Evolutionary conservation across 768 basidiomycete species (phyloP).

Genomic region (Podaxis sp.): DNA sequence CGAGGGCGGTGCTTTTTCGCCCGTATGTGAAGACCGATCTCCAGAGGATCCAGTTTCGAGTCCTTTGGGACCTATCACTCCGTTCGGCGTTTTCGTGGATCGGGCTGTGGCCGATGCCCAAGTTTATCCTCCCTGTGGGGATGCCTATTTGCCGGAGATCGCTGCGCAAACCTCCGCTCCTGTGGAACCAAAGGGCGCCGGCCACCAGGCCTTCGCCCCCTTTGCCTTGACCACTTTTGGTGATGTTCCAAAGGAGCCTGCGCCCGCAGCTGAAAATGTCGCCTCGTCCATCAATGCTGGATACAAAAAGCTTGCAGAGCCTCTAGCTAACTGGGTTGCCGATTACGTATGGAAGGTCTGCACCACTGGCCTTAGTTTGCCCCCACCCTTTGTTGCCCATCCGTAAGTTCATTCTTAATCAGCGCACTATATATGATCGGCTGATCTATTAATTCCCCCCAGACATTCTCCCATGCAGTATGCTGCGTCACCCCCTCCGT

Average conservation of each 20-base stretch:
- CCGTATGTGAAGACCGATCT: slow-evolving; percentile 65
- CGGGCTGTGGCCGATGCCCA: slow-evolving; percentile 55
- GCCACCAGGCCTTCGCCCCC: slow-evolving; percentile 18
- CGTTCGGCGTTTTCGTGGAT: slow-evolving; percentile 76
- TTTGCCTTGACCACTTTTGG: slow-evolving; percentile 23
- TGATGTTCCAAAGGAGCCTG: slow-evolving; percentile 39
- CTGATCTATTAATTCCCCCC: slow-evolving; percentile 9
- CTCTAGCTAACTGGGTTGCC: slow-evolving; percentile 78
- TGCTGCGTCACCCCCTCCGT: slow-evolving; percentile 46
- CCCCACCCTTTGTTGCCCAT: slow-evolving; percentile 49
- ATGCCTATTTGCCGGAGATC: not conserved
- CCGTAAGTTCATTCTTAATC: slow-evolving; percentile 44
- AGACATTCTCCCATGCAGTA: slow-evolving; percentile 30
- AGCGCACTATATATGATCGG: not conserved
- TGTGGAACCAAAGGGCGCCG: not conserved
- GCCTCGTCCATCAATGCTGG: slow-evolving; percentile 51
- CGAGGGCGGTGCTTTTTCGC: slow-evolving; percentile 50
- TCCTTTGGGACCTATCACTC: slow-evolving; percentile 73
- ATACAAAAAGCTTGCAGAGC: slow-evolving; percentile 75
- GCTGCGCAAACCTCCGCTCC: slow-evolving; percentile 4
- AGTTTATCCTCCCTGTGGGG: slow-evolving; percentile 11
- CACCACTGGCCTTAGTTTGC: slow-evolving; percentile 66
- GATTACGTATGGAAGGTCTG: slow-evolving; percentile 82
- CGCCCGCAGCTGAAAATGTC: slow-evolving; percentile 41
- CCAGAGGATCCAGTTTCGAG: slow-evolving; percentile 66